A percentile compares a stretch with the other conserved stretches of the same genome.
phyloP scores from a whole-genome alignment of 2,329 filamentous ascomycete species.

The Neurospora crassa region DNA sequence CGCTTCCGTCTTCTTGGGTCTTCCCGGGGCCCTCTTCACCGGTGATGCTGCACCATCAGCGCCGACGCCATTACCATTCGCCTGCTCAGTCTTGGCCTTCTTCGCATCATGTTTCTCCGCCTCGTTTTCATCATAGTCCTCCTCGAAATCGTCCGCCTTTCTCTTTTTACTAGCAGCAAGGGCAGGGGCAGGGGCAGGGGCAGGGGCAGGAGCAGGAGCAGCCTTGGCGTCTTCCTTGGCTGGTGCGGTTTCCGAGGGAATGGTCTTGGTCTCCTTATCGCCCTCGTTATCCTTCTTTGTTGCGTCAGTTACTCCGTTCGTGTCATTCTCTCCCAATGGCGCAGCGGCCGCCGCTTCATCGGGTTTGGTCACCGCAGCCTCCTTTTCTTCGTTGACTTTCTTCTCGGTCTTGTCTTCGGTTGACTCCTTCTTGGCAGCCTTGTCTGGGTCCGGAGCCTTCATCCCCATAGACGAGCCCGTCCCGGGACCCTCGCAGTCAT shows the following conservation, averaged over 20 bases:
- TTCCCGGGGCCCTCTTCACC: slow-evolving; percentile 23
- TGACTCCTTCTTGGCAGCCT: not conserved
- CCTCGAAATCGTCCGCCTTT: slow-evolving; percentile 4
- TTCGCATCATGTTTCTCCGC: not conserved
- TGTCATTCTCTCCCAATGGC: not conserved
- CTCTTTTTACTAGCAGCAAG: slow-evolving; percentile 2
- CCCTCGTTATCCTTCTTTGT: not conserved
- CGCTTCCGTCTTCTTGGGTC: slow-evolving; percentile 23
- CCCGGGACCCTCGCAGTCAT: not conserved
- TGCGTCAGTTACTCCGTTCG: not conserved
- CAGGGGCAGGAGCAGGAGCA: not conserved
- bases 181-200: no score
- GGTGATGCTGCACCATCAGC: not conserved
- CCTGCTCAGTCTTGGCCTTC: not conserved
- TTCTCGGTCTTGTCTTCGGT: not conserved
- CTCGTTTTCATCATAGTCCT: not conserved
- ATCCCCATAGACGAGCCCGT: not conserved
- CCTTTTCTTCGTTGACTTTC: not conserved
- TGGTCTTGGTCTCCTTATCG: not conserved
- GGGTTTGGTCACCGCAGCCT: not conserved
- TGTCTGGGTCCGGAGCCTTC: not conserved
- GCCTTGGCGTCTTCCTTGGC: not conserved
- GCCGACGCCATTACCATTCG: slow-evolving; percentile 10
- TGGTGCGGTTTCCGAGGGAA: not conserved
- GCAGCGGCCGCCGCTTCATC: not conserved